Evolutionary conservation across 169 alveolate genomes (phyloP).

Genomic region (Eimeria falciformis): DNA sequence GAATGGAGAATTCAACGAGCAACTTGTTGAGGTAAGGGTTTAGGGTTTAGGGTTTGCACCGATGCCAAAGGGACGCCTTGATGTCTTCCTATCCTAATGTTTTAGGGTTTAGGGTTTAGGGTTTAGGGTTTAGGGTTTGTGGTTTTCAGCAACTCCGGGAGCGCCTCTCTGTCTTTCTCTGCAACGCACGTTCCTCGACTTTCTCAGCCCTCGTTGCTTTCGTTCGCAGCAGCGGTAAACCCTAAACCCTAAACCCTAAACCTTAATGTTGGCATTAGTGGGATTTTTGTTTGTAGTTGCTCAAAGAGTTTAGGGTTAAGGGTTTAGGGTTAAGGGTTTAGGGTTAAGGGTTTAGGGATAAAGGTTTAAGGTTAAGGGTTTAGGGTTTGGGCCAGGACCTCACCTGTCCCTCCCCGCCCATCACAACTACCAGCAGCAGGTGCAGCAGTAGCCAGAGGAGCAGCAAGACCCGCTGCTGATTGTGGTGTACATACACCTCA

Average conservation of each 20-base stretch:
- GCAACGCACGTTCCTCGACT: slow-evolving; percentile 72
- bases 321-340: too few species aligned
- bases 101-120: not conserved
- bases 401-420: too few species aligned
- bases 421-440: not conserved
- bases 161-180: slow-evolving; percentile 57
- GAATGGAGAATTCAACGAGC: slow-evolving; percentile 93
- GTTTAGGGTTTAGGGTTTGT: not conserved
- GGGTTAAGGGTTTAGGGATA: too few species aligned
- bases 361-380: too few species aligned
- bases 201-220: slow-evolving; percentile 75
- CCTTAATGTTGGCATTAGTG: too few species aligned
- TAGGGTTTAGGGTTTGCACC: not conserved
- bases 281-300: too few species aligned
- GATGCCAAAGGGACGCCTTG: not conserved
- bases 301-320: too few species aligned
- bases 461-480: not conserved
- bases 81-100: not conserved
- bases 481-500: not conserved
- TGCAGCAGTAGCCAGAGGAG: not conserved
- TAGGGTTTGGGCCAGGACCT: too few species aligned
- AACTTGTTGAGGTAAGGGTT: slow-evolving; percentile 87
- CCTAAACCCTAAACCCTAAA: not conserved
- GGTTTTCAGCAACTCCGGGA: slow-evolving; percentile 74
- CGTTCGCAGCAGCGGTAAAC: slow-evolving; percentile 75